Percentiles rank a stretch among this genome's conserved stretches.
Evolutionary conservation across 805 yeast genomes (phyloP).

Genomic region (Pichia nanzhaoensis): DNA sequence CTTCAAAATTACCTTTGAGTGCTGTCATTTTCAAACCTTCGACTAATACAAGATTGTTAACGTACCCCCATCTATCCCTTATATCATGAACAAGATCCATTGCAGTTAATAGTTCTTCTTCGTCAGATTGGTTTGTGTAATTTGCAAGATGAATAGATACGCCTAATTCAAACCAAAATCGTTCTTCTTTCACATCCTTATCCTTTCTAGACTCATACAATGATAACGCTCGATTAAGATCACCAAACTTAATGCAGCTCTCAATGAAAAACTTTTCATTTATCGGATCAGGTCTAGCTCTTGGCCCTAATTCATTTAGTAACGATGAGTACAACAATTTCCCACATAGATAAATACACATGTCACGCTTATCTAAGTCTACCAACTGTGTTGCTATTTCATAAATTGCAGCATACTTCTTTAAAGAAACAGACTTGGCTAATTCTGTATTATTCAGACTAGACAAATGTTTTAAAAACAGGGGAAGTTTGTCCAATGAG

Average conservation of each 20-base stretch:
- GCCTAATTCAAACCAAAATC: constrained; percentile 53
- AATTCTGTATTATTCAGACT: constrained; percentile 16
- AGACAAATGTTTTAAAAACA: constrained; percentile 20
- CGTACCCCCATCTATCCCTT: constrained; percentile 26
- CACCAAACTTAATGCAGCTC: constrained; percentile 32
- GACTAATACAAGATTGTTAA: constrained; percentile 32
- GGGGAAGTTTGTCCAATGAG: constrained; percentile 22
- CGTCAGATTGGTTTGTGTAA: constrained; percentile 16
- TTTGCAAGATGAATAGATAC: constrained; percentile 33
- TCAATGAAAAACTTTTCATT: constrained; percentile 46
- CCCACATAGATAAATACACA: constrained; percentile 36
- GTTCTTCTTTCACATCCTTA: constrained; percentile 31
- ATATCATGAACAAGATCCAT: constrained; percentile 29
- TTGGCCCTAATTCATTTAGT: constrained; percentile 23
- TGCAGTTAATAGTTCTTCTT: constrained; percentile 27
- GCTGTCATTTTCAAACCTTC: constrained; percentile 31
- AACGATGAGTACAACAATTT: constrained; percentile 35
- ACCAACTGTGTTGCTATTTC: constrained; percentile 35
- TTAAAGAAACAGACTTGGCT: constrained; percentile 27
- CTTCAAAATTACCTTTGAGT: constrained; percentile 19
- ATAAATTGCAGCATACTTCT: constrained; percentile 32
- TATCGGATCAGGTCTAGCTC: constrained; percentile 39
- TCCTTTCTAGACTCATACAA: constrained; percentile 32
- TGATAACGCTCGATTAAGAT: constrained; percentile 31
- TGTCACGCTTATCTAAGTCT: constrained; percentile 26